Evolutionary conservation across 108 stramenopile genomes (phyloP).

Genomic region (Cyclotella choctawhatcheeana): DNA sequence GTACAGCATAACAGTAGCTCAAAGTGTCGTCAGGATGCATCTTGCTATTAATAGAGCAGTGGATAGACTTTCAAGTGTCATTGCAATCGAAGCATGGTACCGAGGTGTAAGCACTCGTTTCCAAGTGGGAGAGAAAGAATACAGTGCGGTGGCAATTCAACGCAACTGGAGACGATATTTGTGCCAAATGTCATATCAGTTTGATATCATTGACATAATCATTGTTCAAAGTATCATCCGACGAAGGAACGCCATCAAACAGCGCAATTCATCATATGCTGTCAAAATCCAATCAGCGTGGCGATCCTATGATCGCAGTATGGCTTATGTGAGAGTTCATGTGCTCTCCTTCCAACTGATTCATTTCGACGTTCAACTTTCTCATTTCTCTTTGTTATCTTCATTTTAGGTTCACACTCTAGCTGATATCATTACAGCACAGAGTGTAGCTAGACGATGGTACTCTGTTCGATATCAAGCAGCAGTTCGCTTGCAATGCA

Average conservation of each 20-base stretch:
- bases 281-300: conserved; percentile 33
- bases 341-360: background rate
- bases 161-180: conserved; percentile 56
- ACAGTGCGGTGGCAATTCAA: conserved; percentile 64
- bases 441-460: conserved; percentile 39
- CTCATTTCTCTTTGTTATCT: background rate
- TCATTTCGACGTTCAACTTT: background rate
- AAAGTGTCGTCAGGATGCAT: conserved; percentile 62
- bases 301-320: conserved; percentile 34
- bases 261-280: conserved; percentile 16
- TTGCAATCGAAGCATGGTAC: conserved; percentile 56
- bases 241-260: conserved; percentile 42
- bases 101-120: conserved; percentile 55
- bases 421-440: conserved; percentile 25
- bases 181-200: conserved; percentile 55
- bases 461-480: conserved; percentile 22
- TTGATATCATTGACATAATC: conserved; percentile 67
- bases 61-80: conserved; percentile 43
- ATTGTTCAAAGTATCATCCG: conserved; percentile 73
- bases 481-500: conserved; percentile 35
- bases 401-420: conserved; percentile 14
- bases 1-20: conserved; percentile 65
- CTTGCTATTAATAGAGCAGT: conserved; percentile 48
- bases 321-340: conserved; percentile 24
- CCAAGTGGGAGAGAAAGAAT: conserved; percentile 24